Percentiles rank a stretch among this genome's conserved stretches.
These are phyloP conservation scores for Oryza meyeriana DNA, from an alignment of 176 grass and related monocot genomes.

Conservation along the genomic window DNA sequence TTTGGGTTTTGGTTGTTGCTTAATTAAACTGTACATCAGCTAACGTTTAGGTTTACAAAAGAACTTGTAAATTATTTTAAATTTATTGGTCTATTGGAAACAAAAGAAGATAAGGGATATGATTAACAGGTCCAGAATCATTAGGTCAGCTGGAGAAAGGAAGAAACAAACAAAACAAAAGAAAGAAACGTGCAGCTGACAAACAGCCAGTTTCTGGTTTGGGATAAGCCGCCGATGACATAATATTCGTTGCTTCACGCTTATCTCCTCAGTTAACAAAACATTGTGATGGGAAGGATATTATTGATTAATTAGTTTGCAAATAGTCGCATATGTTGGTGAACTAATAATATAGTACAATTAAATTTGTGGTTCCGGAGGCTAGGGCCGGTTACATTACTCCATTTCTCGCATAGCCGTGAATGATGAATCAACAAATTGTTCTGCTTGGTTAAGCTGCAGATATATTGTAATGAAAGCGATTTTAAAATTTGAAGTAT, in stretches of 20 bases:
- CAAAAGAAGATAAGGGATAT: background rate
- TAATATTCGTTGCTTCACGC: conserved; percentile 1
- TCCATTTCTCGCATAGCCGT: background rate
- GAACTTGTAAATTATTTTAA: background rate
- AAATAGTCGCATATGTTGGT: conserved; percentile 13
- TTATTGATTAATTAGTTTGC: background rate
- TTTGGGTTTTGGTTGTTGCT: background rate
- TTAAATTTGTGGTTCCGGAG: conserved; percentile 9
- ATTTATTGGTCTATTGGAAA: background rate
- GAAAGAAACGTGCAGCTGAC: background rate
- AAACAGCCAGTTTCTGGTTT: background rate
- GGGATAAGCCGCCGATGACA: background rate
- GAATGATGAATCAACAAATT: background rate
- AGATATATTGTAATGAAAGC: background rate
- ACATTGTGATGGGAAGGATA: background rate
- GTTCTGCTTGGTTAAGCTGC: no score
- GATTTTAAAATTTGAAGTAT: background rate
- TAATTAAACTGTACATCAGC: background rate
- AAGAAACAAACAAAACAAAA: background rate
- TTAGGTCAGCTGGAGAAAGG: conserved; percentile 4
- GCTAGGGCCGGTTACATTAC: conserved; percentile 18
- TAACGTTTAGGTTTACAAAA: background rate
- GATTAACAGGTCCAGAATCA: conserved; percentile 1
- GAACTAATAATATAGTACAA: conserved; percentile 16
- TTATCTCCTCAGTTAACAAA: conserved; percentile 29